phyloP scores from a whole-genome alignment of 2,329 filamentous ascomycete genomes.

The Fusarium keratoplasticum region DNA sequence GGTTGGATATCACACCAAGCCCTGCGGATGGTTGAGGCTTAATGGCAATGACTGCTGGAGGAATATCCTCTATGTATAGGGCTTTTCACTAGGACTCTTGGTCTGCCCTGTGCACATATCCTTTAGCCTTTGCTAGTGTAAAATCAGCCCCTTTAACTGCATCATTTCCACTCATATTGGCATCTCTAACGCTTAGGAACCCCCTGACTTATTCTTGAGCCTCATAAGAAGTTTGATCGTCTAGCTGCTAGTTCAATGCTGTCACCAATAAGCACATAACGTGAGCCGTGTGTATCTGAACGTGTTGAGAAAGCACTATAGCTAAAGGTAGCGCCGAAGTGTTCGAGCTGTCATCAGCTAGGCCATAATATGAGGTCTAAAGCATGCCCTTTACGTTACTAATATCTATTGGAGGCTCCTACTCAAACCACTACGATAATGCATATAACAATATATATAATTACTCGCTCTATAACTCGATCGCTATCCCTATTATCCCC shows the following conservation, averaged over 20 bases:
- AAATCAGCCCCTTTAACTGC: slow-evolving; percentile 12
- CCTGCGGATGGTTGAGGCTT: not conserved
- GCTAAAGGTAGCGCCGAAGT: not conserved
- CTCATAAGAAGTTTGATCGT: not conserved
- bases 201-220: not conserved
- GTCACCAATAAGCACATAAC: not conserved
- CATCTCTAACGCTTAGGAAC: slow-evolving; percentile 10
- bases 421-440: no score
- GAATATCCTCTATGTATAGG: slow-evolving; percentile 17
- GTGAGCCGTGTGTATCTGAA: not conserved
- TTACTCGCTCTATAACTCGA: no score
- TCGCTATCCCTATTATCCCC: no score
- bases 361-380: slow-evolving; percentile 2
- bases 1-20: not conserved
- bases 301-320: not conserved
- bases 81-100: slow-evolving; percentile 7
- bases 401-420: no score
- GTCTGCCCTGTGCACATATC: not conserved
- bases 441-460: no score
- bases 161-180: slow-evolving; percentile 32
- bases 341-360: not conserved
- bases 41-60: not conserved
- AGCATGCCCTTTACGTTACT: slow-evolving; percentile 19
- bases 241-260: not conserved
- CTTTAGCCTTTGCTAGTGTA: not conserved